phyloP scores from a whole-genome alignment of 1,284 basidiomycete species.

The Leccinum pallidistipes region DNA sequence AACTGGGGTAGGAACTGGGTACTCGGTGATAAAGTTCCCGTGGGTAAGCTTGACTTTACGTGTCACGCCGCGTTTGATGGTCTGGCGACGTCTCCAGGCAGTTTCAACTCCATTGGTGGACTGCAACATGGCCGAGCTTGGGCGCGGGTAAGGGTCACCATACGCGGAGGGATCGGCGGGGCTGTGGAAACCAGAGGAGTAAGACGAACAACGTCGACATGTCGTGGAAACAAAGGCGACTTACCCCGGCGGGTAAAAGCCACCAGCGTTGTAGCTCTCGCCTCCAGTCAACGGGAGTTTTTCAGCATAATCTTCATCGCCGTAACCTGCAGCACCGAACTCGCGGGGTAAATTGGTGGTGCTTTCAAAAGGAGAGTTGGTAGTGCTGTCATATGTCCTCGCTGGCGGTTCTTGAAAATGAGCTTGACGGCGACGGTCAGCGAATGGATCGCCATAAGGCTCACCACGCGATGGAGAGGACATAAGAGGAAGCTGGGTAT shows the following conservation, averaged over 20 bases:
- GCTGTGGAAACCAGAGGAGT: constrained; percentile 34
- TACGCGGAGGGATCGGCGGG: constrained; percentile 60
- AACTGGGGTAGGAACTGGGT: constrained; percentile 87
- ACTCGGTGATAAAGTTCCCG: constrained; percentile 90
- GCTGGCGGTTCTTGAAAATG: constrained; percentile 57
- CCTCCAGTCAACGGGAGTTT: constrained; percentile 68
- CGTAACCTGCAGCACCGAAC: constrained; percentile 47
- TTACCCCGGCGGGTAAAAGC: constrained; percentile 73
- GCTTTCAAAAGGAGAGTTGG: constrained; percentile 52
- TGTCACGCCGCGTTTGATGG: constrained; percentile 90
- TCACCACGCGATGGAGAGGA: constrained; percentile 46
- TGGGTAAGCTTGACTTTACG: constrained; percentile 91
- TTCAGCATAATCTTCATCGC: constrained; percentile 68
- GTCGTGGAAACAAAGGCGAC: constrained; percentile 27
- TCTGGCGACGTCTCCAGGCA: constrained; percentile 85
- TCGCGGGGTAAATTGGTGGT: constrained; percentile 55
- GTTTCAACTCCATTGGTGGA: constrained; percentile 66
- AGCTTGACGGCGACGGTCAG: constrained; percentile 58
- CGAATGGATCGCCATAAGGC: constrained; percentile 63
- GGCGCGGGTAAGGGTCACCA: constrained; percentile 69
- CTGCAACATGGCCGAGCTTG: constrained; percentile 62
- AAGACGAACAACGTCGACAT: neutral
- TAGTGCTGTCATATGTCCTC: constrained; percentile 42
- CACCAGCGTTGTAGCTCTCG: constrained; percentile 49
- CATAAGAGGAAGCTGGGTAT: constrained; percentile 38